These are phyloP conservation scores for Lycium ferocissimum DNA, from an alignment of 257 asterid genomes.

Conservation along the genomic window DNA sequence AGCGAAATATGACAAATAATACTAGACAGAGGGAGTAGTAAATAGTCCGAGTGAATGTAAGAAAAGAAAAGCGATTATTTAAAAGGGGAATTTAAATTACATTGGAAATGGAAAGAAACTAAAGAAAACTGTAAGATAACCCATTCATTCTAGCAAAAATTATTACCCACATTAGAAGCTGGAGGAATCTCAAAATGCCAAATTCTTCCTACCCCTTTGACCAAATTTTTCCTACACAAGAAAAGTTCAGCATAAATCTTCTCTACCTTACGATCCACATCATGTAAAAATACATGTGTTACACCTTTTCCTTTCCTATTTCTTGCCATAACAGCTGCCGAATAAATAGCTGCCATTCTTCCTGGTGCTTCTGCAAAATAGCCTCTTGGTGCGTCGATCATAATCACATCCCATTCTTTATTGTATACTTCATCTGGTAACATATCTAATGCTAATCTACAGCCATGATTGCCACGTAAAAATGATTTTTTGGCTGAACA, in stretches of 20 bases:
- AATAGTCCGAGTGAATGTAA: not conserved
- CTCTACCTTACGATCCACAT: constrained; percentile 81
- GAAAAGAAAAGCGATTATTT: not conserved
- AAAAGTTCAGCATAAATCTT: constrained; percentile 67
- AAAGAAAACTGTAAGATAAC: not conserved
- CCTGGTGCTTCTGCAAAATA: constrained; percentile 88
- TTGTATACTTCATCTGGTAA: constrained; percentile 70
- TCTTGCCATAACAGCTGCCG: constrained; percentile 89
- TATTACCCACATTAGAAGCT: constrained; percentile 27
- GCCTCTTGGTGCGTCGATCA: constrained; percentile 94
- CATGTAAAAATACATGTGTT: constrained; percentile 85
- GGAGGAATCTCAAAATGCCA: constrained; percentile 86
- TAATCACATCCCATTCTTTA: constrained; percentile 86
- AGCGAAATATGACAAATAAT: too few species aligned
- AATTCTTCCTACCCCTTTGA: constrained; percentile 65
- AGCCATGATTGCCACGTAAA: constrained; percentile 65
- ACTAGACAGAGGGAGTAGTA: not conserved
- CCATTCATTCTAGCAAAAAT: constrained; percentile 52
- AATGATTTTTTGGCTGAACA: constrained; percentile 58
- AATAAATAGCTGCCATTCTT: constrained; percentile 88
- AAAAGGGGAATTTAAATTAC: not conserved
- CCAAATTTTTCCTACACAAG: constrained; percentile 65
- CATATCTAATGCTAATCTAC: constrained; percentile 79
- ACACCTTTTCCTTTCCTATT: constrained; percentile 62
- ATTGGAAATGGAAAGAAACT: not conserved